Conservation (phyloP, 129 eudicot genomes). For the Dittrichia graveolens region DNA sequence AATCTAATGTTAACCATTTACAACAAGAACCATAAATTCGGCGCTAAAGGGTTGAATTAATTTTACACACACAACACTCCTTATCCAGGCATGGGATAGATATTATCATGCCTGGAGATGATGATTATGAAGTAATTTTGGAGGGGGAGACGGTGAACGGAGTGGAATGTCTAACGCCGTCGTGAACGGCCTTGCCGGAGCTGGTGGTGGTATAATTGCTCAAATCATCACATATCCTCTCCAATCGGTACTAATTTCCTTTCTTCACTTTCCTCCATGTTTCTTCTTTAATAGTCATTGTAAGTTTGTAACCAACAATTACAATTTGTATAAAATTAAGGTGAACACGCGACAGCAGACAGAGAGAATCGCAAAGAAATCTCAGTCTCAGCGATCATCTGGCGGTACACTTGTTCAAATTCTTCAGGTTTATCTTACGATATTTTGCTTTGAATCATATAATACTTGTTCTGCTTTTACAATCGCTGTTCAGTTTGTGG, state of each 20-base stretch:
- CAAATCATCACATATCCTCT: slow-evolving; percentile 94
- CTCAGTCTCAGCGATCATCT: slow-evolving; percentile 19
- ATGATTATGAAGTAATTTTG: too few species aligned
- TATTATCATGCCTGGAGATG: too few species aligned
- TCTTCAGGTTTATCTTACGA: slow-evolving; percentile 50
- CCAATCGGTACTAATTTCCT: slow-evolving; percentile 59
- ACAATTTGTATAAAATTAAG: slow-evolving; percentile 28
- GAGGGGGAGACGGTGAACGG: background rate
- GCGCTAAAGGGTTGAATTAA: too few species aligned
- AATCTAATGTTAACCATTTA: too few species aligned
- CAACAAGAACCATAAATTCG: too few species aligned
- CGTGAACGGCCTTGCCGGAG: slow-evolving; percentile 91
- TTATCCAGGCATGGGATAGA: too few species aligned
- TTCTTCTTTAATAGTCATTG: background rate
- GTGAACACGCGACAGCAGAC: slow-evolving; percentile 97
- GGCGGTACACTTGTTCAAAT: slow-evolving; percentile 79
- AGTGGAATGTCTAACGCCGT: slow-evolving; percentile 79
- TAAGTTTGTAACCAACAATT: background rate
- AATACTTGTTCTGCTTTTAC: slow-evolving; percentile 7
- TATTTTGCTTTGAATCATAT: background rate
- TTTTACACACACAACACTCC: too few species aligned
- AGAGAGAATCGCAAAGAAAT: slow-evolving; percentile 74
- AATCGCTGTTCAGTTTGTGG: background rate
- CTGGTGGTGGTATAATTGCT: slow-evolving; percentile 93
- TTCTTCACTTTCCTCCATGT: background rate